Base-by-base conservation (phyloP, 148 eudicot genomes). In the Rhododendron ovatum region DNA sequence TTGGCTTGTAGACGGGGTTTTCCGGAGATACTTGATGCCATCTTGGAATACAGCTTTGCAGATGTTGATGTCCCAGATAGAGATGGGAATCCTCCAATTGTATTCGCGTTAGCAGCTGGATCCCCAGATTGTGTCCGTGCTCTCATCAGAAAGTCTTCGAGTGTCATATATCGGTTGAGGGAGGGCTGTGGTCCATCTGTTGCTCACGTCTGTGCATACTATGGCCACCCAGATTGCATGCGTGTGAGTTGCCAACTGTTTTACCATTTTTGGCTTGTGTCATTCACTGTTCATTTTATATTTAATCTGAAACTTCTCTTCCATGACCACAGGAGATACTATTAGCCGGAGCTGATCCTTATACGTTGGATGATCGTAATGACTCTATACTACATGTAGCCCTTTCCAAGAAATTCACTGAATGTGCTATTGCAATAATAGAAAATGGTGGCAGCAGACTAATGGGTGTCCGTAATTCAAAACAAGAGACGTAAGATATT, bases 151-250 rank as follows among this genome's bases (percentile, higher is more conserved):
- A 90, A 91, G 88, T 79, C 92, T 91, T 92, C 98, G 33, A 93
- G 93, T 90, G 96, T 94, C 85, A 86, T 93, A 71, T 91, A 14
- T 83, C 91, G 92, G 80, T 90, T 95, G 88, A 90, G 95, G 88
- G 96, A 93, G 78, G 98, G 98, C 87, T 90, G 91, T 88, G 97
- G 98, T 51, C 95, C 95, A 85, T 94, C 96, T 86, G 93, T 95
- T 84, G 94, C 95, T 87, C 98, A 94, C 90, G 95, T 94, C 84
- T 95, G 98, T 90, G 98, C 98, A 63, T 94, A 95, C 90, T 96
- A 95, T 90, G 98, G 98, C 84, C 98, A 95, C 90, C 98, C 98
- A 51, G 98, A 95, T 91, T 95, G 98, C 91, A 95, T 95, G 98
- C 95, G 92, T 74, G 98, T 95, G 91, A 39, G 95, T 90, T 84